Evolutionary conservation across 371 early-diverging fungal species (phyloP).

Genomic region (Zychaea mexicana): DNA sequence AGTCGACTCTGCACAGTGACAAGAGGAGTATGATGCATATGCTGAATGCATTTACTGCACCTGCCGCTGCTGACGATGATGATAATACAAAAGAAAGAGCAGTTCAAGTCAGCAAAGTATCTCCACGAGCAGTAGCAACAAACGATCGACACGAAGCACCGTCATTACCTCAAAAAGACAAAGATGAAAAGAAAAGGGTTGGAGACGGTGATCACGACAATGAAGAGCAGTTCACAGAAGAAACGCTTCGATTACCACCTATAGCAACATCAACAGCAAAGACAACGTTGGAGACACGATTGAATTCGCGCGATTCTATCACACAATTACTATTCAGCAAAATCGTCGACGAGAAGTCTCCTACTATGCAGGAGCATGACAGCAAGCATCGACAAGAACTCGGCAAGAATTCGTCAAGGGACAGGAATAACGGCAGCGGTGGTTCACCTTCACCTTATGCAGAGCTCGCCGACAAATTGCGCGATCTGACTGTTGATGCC

Average conservation of each 20-base stretch:
- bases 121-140: too few species aligned
- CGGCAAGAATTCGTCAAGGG: neutral
- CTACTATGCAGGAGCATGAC: neutral
- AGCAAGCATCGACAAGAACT: neutral
- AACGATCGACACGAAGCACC: too few species aligned
- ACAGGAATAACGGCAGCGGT: neutral
- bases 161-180: neutral
- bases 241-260: too few species aligned
- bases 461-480: conserved; percentile 9
- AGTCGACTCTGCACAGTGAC: conserved; percentile 15
- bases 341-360: neutral
- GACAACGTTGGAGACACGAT: neutral
- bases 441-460: conserved; percentile 24
- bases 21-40: conserved; percentile 35
- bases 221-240: too few species aligned
- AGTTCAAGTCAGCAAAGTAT: too few species aligned
- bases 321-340: neutral
- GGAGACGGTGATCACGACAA: too few species aligned
- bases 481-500: conserved; percentile 2
- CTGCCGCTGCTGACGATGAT: too few species aligned
- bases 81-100: too few species aligned
- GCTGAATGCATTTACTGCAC: conserved; percentile 38
- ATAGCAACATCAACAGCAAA: neutral
- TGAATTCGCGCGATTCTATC: neutral
- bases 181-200: neutral